phyloP scores from a whole-genome alignment of 2,329 filamentous ascomycete species.

The Nectriaceae sp. region DNA sequence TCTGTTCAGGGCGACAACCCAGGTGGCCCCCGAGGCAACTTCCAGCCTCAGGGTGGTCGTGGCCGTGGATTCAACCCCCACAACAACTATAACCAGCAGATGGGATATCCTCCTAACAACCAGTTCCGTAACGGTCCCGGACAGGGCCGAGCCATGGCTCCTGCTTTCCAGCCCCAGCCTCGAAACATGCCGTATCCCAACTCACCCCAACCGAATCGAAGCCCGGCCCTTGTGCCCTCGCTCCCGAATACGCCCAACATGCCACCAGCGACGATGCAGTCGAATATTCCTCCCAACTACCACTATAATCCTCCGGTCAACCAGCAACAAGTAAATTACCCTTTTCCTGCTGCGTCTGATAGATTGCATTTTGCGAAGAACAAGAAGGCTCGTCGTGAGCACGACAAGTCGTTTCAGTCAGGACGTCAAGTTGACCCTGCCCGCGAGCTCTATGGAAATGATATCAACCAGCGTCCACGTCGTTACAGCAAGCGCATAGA shows the following conservation, averaged over 20 bases:
- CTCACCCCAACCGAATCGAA: constrained; percentile 66
- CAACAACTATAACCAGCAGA: constrained; percentile 45
- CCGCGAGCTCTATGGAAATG: constrained; percentile 35
- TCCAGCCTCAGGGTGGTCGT: constrained; percentile 49
- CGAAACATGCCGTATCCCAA: constrained; percentile 53
- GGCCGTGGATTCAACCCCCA: constrained; percentile 49
- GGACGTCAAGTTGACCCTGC: constrained; percentile 40
- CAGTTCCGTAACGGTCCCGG: constrained; percentile 44
- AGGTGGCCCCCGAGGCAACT: constrained; percentile 56
- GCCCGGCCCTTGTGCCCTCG: constrained; percentile 66
- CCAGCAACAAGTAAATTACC: constrained; percentile 63
- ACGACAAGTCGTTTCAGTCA: constrained; percentile 46
- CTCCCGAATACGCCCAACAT: constrained; percentile 72
- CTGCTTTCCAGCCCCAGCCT: constrained; percentile 47
- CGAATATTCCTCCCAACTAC: constrained; percentile 63
- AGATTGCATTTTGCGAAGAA: constrained; percentile 45
- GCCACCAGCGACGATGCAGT: constrained; percentile 57
- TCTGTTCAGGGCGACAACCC: constrained; percentile 62
- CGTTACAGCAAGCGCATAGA: constrained; percentile 50
- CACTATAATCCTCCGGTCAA: constrained; percentile 61
- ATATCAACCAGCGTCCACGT: constrained; percentile 40
- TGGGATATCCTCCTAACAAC: constrained; percentile 46
- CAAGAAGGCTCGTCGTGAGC: constrained; percentile 47
- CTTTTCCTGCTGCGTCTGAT: constrained; percentile 33
- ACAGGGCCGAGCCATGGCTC: constrained; percentile 55